phyloP scores from a whole-genome alignment of 2,329 filamentous ascomycete species.

The Neoascochyta sp. region DNA sequence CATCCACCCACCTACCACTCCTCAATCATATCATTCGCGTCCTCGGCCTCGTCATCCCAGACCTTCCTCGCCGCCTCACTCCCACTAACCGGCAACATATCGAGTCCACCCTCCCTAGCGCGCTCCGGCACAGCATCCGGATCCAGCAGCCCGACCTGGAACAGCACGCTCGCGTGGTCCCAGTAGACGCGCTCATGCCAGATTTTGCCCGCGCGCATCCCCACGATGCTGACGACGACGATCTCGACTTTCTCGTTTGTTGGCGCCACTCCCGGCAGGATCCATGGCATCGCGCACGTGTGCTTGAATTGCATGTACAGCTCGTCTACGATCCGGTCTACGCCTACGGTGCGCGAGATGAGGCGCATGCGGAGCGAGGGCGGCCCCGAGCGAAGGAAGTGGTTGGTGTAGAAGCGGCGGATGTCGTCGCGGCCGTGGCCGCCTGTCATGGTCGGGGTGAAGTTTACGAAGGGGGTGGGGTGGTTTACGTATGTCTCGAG shows the following conservation, averaged over 20 bases:
- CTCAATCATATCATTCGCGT: conserved; percentile 46
- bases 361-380: conserved; percentile 52
- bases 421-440: conserved; percentile 44
- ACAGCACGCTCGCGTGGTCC: conserved; percentile 59
- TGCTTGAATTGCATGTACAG: conserved; percentile 57
- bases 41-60: conserved; percentile 43
- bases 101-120: conserved; percentile 44
- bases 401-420: conserved; percentile 53
- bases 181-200: conserved; percentile 59
- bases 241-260: conserved; percentile 57
- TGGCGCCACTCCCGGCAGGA: conserved; percentile 55
- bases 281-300: conserved; percentile 55
- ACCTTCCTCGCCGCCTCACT: conserved; percentile 47
- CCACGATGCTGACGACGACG: conserved; percentile 55
- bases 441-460: conserved; percentile 47
- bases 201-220: conserved; percentile 51
- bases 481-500: conserved; percentile 37
- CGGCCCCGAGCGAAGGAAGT: conserved; percentile 50
- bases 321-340: conserved; percentile 60
- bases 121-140: conserved; percentile 51
- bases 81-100: conserved; percentile 47
- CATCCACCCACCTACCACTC: conserved; percentile 40
- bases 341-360: conserved; percentile 56
- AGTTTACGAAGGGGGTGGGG: conserved; percentile 40
- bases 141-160: conserved; percentile 57